A percentile compares a stretch with the other conserved stretches of the same genome.
Conservation (phyloP, 106 monocot species). For the Xerophyta viscosa region DNA sequence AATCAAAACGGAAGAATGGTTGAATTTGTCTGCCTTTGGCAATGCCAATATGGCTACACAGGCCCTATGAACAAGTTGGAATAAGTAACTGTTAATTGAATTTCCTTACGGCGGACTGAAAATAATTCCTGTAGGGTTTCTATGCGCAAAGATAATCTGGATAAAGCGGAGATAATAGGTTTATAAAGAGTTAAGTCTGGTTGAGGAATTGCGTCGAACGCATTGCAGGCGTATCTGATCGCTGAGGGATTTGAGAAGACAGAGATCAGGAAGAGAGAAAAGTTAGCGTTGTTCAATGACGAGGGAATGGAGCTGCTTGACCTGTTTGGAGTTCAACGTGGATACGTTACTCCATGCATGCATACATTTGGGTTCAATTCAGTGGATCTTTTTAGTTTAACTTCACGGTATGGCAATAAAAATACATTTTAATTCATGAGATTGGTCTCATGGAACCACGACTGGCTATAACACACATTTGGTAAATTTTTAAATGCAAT, state of each 20-base stretch:
- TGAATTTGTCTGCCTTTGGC: conserved; percentile 51
- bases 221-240: conserved; percentile 32
- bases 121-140: conserved; percentile 30
- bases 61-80: conserved; percentile 53
- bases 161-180: conserved; percentile 35
- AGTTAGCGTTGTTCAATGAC: conserved; percentile 13
- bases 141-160: conserved; percentile 50
- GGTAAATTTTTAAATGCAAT: no score
- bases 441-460: no score
- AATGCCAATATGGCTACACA: conserved; percentile 33
- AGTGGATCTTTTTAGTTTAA: no score
- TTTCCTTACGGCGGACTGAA: conserved; percentile 21
- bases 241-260: conserved; percentile 8
- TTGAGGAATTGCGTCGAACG: conserved; percentile 52
- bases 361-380: no score
- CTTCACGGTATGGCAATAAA: no score
- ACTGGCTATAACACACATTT: no score
- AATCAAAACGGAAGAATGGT: conserved; percentile 23
- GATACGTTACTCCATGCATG: conserved; percentile 5
- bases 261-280: conserved; percentile 18
- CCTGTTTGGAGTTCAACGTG: no score
- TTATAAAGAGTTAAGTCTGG: conserved; percentile 30
- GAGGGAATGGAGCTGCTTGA: conserved; percentile 43
- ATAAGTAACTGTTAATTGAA: conserved; percentile 28
- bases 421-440: no score